A percentile compares a stretch with the other conserved stretches of the same genome.
Evolutionary conservation across 495 filamentous ascomycete species (phyloP).

Genomic region (Lindgomyces ingoldianus): DNA sequence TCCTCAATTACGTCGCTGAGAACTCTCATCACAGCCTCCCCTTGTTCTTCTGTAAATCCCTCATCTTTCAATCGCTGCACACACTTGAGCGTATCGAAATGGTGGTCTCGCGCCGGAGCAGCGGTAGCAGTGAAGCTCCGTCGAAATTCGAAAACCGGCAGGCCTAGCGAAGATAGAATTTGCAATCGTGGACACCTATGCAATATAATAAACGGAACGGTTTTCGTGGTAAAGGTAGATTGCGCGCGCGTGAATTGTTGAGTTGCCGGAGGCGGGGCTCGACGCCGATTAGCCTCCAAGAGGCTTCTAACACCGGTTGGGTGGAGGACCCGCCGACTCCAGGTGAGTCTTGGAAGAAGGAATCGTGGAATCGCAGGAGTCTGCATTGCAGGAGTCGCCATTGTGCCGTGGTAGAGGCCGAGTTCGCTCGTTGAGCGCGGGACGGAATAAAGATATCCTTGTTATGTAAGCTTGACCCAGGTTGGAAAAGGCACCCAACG

Average conservation of each 20-base stretch:
- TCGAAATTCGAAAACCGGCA: not conserved
- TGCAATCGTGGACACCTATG: not conserved
- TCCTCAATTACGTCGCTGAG: constrained; percentile 97
- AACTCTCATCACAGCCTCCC: constrained; percentile 95
- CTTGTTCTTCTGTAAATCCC: constrained; percentile 93
- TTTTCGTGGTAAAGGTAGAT: not conserved
- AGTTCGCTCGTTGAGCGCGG: too few species aligned
- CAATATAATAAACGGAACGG: not conserved
- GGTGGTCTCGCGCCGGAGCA: constrained; percentile 70
- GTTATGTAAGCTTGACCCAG: too few species aligned
- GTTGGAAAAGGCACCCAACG: too few species aligned
- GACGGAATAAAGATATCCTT: too few species aligned
- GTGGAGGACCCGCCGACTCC: constrained; percentile 2
- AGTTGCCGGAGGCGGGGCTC: not conserved
- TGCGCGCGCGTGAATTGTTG: not conserved
- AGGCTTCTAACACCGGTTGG: constrained; percentile 2
- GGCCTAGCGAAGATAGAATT: not conserved
- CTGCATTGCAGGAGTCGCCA: constrained; percentile 20
- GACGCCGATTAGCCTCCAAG: constrained; percentile 8
- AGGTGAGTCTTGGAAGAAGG: constrained; percentile 31
- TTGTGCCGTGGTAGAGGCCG: constrained; percentile 1
- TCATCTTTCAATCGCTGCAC: constrained; percentile 86
- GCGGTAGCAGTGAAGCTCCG: constrained; percentile 67
- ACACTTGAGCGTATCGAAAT: constrained; percentile 98
- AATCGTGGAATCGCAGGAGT: constrained; percentile 31